phyloP scores from a whole-genome alignment of 2,329 filamentous ascomycete genomes.

The Aspergillus puulaauensis region DNA sequence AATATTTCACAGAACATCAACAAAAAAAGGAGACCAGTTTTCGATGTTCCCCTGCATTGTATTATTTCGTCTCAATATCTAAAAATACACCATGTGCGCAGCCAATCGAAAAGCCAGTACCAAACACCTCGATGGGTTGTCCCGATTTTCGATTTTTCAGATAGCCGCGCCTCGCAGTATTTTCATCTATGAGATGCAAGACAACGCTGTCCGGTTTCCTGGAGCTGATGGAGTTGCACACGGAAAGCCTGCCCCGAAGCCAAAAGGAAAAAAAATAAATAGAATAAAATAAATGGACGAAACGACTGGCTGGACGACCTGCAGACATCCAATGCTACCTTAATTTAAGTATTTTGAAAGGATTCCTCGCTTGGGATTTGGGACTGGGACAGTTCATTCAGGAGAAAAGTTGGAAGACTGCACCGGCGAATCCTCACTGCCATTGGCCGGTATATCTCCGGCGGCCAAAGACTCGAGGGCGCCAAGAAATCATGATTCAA shows the following conservation, averaged over 20 bases:
- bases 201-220: not conserved
- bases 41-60: too few species aligned
- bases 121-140: not conserved
- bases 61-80: not conserved
- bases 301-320: not conserved
- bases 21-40: too few species aligned
- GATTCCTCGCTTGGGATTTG: not conserved
- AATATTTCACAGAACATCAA: not conserved
- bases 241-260: too few species aligned
- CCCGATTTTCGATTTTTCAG: not conserved
- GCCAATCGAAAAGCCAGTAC: not conserved
- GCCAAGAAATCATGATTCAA: conserved; percentile 10
- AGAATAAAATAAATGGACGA: not conserved
- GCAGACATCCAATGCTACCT: not conserved
- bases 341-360: not conserved
- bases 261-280: too few species aligned
- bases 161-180: not conserved
- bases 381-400: not conserved
- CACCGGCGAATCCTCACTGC: not conserved
- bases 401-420: not conserved
- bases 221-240: too few species aligned
- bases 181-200: not conserved
- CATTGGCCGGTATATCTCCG: conserved; percentile 8
- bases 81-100: not conserved
- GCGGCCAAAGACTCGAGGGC: not conserved